Base-by-base conservation (phyloP, 108 stramenopile species). In the Skeletonema marinoi region DNA sequence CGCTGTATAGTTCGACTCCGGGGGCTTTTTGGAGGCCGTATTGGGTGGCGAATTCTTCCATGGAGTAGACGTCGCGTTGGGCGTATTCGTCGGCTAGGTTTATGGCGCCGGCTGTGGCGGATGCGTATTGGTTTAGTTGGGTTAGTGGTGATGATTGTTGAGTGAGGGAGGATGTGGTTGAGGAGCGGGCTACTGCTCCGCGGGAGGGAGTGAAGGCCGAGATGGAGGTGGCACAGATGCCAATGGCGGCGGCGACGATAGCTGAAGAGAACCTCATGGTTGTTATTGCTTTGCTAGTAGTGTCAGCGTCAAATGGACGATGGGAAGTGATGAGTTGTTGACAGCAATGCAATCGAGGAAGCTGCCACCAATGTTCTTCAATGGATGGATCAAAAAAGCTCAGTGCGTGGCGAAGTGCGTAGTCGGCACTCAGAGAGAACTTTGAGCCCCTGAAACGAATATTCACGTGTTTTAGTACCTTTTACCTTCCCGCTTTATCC, bases 41-140 rank as follows among this genome's bases (percentile, higher is more conserved):
- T 9, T 66, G 44, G 1, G 75, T 35, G 17, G 83, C 85, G 83
- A 85, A 88, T 36, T 83, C 83, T n/a, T 86, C 85, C 82, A 88
- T 81, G 30, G 83, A 19, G 46, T 42, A 80, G 32, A 86, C 70
- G 60, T 88, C 85, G 11, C 87, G 81, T 29, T 29, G 25, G 25
- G 54, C 54, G 25, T 56, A 56, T 56, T 56, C 54, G 54, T 56
- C 54, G 54, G 54, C 54, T 0, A 56, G 54, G 54, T 56, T 56
- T 21, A 56, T 56, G 8, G 54, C 54, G 0, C 54, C 54, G 54
- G 54, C 6, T 29, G 25, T 25, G 6, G 54, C 19, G 0, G 21
- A 9, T 4, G 54, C 54, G 10, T 56, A 56, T 56, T 56, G 54
- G 25, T 56, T 7, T 6, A 56, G 54, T 54, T 54, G 51, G 7